phyloP scores from a whole-genome alignment of 495 filamentous ascomycete species.

The Cenococcum geophilum region DNA sequence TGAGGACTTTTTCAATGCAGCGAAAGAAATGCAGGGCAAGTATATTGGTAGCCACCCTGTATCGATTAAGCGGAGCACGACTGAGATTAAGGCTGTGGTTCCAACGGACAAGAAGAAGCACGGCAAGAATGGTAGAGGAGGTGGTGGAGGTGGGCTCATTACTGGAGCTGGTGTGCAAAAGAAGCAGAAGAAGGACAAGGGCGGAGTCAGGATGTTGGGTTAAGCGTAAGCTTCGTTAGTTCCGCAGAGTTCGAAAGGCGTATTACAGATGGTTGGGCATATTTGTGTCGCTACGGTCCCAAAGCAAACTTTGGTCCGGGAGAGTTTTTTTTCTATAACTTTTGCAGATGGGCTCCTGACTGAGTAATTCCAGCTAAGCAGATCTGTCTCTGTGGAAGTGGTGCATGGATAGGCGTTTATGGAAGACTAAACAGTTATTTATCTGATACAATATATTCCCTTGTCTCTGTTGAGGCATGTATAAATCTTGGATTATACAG shows the following conservation, averaged over 20 bases:
- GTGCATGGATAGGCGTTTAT: not conserved
- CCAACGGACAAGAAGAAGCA: slow-evolving; percentile 42
- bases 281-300: no score
- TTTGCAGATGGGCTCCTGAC: no score
- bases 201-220: slow-evolving; percentile 69
- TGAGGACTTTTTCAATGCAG: slow-evolving; percentile 91
- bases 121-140: slow-evolving; percentile 24
- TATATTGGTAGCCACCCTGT: slow-evolving; percentile 98
- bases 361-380: not conserved
- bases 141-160: not conserved
- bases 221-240: slow-evolving; percentile 38
- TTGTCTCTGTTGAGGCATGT: no score
- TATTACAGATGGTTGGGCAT: no score
- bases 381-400: not conserved
- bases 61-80: slow-evolving; percentile 74
- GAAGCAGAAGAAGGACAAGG: slow-evolving; percentile 67
- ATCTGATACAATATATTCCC: no score
- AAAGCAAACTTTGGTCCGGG: no score
- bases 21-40: slow-evolving; percentile 97
- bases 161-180: slow-evolving; percentile 66
- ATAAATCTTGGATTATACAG: no score
- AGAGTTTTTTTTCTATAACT: no score
- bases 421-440: not conserved
- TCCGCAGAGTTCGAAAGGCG: no score
- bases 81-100: slow-evolving; percentile 71